Evolutionary conservation across 2,329 filamentous ascomycete species (phyloP), one percentile per base, ranked within the genome.

Genomic region (Alternaria tenuissima): DNA sequence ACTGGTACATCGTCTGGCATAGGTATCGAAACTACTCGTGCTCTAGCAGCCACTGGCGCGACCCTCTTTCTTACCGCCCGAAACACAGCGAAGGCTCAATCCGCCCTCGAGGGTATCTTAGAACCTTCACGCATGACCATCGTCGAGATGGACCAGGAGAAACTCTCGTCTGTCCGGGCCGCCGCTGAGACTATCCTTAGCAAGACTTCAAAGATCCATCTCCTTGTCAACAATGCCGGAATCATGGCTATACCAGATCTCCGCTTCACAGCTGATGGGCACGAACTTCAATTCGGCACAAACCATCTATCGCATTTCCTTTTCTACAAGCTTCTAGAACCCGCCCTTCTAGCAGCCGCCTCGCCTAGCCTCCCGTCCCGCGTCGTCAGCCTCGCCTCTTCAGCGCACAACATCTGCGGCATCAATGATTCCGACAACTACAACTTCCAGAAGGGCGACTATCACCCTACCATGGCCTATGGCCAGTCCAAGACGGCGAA

Each of bases 401-500:
- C 76, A 0, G 83, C 67, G 2, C 85, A 87, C 62, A 77, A 79
- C 12, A 61, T 64, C 4, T 67, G 67, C 2, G 55, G 59, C 0
- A 62, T 81, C 30, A 67, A 47, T 12, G 28, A 77, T 26, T 77
- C 78, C 39, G 77, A 83, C 59, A 76, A 83, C 65, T 76, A 81
- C 64, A 77, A 80, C 52, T 77, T 80, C 36, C 64, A 70, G 16
- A 70, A 65, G 14, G 66, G 61, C 28, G 12, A 8, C 1, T 83
- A 84, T 63, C 67, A 79, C 0, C 76, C 77, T 0, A 75, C 69
- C 54, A 42, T 59, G 2, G 77, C 80, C 1, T 87, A 86, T 61
- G 81, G 75, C 0, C 81, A 84, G 58, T 78, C 80, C 41, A 88
- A 87, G 66, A 77, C 80, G 0, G 83, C 84, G 5, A 84, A 83